Conservation (phyloP, 495 filamentous ascomycete species). For the Neurospora sp. region DNA sequence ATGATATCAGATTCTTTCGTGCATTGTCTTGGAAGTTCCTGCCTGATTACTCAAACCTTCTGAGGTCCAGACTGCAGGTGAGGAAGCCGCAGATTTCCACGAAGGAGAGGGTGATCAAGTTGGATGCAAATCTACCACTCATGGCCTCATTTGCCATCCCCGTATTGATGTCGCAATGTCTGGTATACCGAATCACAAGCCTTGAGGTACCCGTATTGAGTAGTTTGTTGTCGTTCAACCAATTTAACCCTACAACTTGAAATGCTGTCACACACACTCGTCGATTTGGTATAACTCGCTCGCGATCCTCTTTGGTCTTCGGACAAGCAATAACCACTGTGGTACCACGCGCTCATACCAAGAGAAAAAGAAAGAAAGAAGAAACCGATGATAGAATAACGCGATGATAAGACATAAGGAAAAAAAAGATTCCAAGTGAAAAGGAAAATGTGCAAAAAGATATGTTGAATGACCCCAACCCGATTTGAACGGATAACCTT, state of each 20-base stretch:
- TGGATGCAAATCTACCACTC: background rate
- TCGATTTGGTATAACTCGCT: background rate
- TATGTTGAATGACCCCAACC: background rate
- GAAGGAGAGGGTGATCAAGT: background rate
- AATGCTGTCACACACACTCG: background rate
- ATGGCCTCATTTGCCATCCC: background rate
- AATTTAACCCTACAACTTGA: background rate
- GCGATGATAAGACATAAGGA: background rate
- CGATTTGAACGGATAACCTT: slow-evolving; percentile 29
- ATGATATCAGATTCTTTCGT: background rate
- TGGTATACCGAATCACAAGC: background rate
- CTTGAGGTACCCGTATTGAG: background rate
- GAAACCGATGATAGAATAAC: background rate
- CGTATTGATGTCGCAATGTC: background rate
- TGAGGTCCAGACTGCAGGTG: background rate
- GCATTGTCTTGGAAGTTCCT: background rate
- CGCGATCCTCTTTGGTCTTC: background rate
- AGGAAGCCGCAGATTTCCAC: background rate
- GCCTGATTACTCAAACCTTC: background rate
- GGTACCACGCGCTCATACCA: background rate
- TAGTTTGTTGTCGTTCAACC: background rate
- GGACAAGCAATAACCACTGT: background rate
- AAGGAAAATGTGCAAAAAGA: background rate
- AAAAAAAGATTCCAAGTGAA: background rate
- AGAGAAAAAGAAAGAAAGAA: background rate